Evolutionary conservation across 371 early-diverging fungal species (phyloP), one percentile per base, ranked within the genome.

Genomic region (Sporodiniella umbellata): DNA sequence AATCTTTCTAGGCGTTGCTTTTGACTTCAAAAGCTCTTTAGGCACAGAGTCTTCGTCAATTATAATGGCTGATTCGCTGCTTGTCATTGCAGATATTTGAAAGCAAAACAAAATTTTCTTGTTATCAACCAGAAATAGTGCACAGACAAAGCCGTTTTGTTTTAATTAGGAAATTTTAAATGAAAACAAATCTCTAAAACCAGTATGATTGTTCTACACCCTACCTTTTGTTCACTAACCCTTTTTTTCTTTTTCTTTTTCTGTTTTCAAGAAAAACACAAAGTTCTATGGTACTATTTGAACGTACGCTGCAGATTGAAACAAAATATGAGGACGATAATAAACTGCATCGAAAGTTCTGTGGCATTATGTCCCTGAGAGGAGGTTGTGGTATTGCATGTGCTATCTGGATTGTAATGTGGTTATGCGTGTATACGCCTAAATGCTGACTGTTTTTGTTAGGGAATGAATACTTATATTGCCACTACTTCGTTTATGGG

Each of bases 291-390:
- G n/a, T 14, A n/a, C 6, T 37, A 4, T 37, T 37, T 15, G 37
- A 37, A 14, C 37, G 37, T 11, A 37, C 37, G n/a, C 37, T 17
- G 15, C 37, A 15, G 1, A 37, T 51, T 22, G 51, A 56, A 39
- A 28, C 22, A 10, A 48, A 50, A 33, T 40, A 43, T 52, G 8
- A 18, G 1, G 46, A 51, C 15, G 12, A 31, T 12, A 51, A 47
- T 18, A 21, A 24, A 15, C 21, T 37, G 12, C 23, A 45, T 14
- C 28, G 58, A 47, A 56, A 55, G 42, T 51, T 51, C 35, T 66
- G 66, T 49, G 53, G 49, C 1, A 61, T 54, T 23, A 66, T 66
- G 62, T 66, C 66, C 18, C 38, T 58, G n/a, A n/a, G 66, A 48
- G 61, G 53, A 25, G 66, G 66, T 25, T 58, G 66, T 48, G 54